Percentiles rank a stretch among this genome's conserved stretches.
Evolutionary conservation across 177 flowering plant species (phyloP).

Genomic region (Vitis hybrid): DNA sequence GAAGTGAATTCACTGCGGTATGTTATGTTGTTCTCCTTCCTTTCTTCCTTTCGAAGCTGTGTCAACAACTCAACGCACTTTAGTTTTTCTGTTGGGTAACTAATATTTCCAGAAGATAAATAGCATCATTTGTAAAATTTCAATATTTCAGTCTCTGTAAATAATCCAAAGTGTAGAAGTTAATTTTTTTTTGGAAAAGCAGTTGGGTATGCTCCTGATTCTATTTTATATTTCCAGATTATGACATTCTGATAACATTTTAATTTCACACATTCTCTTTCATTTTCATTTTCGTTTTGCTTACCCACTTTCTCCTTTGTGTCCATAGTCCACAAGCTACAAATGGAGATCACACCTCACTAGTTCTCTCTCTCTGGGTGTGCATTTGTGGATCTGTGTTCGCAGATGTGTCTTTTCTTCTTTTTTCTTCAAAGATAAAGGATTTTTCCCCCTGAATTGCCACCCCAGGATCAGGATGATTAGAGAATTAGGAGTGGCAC

Average conservation of each 20-base stretch:
- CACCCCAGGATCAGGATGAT: too few relatives aligned
- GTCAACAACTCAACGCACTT: too few relatives aligned
- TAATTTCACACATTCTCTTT: not conserved
- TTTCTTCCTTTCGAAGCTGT: not conserved
- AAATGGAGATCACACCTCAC: too few relatives aligned
- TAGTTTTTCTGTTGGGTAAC: not conserved
- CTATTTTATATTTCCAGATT: not conserved
- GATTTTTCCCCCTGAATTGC: too few relatives aligned
- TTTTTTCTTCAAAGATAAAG: too few relatives aligned
- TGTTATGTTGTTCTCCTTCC: conserved; percentile 7
- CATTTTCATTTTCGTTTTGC: too few relatives aligned
- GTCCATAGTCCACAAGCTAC: too few relatives aligned
- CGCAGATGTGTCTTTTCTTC: too few relatives aligned
- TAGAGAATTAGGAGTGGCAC: too few relatives aligned
- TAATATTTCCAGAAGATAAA: not conserved
- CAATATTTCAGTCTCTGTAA: not conserved
- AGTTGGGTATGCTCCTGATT: not conserved
- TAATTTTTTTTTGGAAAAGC: not conserved
- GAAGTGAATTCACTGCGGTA: conserved; percentile 92
- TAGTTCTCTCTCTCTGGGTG: too few relatives aligned
- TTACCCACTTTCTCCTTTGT: too few relatives aligned
- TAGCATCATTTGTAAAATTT: not conserved
- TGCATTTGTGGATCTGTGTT: too few relatives aligned
- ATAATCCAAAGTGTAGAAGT: not conserved
- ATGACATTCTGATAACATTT: not conserved